phyloP scores from a whole-genome alignment of 2,329 filamentous ascomycete genomes.

The Pezicula carpinea region DNA sequence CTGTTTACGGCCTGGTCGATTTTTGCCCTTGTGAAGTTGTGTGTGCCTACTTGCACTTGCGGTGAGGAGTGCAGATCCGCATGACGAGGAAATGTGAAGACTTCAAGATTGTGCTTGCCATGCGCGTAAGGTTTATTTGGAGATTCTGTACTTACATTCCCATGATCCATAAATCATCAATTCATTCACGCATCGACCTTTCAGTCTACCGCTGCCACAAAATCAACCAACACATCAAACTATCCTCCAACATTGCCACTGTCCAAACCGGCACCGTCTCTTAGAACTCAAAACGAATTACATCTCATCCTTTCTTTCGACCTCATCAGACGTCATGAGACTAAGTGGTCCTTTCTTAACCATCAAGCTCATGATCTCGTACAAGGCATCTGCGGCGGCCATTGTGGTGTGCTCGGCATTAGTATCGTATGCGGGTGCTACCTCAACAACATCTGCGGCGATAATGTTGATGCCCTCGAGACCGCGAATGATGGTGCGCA shows the following conservation, averaged over 20 bases:
- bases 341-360: slow-evolving; percentile 71
- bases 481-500: slow-evolving; percentile 66
- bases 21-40: too few relatives aligned
- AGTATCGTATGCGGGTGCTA: slow-evolving; percentile 68
- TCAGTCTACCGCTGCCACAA: too few relatives aligned
- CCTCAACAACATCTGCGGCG: slow-evolving; percentile 69
- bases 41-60: too few relatives aligned
- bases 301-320: slow-evolving; percentile 17
- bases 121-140: too few relatives aligned
- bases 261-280: too few relatives aligned
- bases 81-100: too few relatives aligned
- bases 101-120: too few relatives aligned
- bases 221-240: too few relatives aligned
- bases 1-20: too few relatives aligned
- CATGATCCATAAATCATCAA: not conserved
- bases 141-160: too few relatives aligned
- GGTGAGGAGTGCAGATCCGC: too few relatives aligned
- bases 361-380: slow-evolving; percentile 79
- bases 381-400: slow-evolving; percentile 66
- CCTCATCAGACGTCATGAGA: slow-evolving; percentile 31
- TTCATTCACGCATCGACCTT: not conserved
- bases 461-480: slow-evolving; percentile 66
- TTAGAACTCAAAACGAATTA: slow-evolving; percentile 5
- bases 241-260: too few relatives aligned
- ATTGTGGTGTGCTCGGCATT: slow-evolving; percentile 71